Evolutionary conservation across 306 rosid genomes (phyloP), one percentile per base, ranked within the genome.

Genomic region (Glycine latifolia): DNA sequence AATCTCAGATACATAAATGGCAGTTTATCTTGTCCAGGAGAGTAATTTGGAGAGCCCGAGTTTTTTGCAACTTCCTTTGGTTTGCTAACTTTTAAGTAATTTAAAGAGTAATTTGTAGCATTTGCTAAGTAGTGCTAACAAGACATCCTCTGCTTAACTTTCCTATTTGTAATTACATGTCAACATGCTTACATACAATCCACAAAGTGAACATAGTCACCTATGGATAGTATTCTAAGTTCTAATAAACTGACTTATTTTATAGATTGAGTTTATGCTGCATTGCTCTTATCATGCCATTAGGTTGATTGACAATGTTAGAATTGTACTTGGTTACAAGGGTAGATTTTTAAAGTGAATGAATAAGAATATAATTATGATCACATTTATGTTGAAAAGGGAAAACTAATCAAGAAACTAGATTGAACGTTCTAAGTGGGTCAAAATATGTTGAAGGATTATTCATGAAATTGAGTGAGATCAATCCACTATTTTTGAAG

Each of bases 1-100:
- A 67, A 83, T 15, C 49, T 82, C 14, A 17, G 14, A 67, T 70
- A 35, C 26, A 16, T 16, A 81, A 46, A 46, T 67, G n/a, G 16
- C 44, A 66, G 7, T 39, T 67, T 56, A 62, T 65, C 72, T 58
- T 74, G 63, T 39, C 52, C 37, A 53, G 10, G 46, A 39, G 71
- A 62, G 12, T 48, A 58, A 39, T 62, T 8, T 12, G 61, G 49
- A 33, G 61, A 33, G 16, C 26, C 7, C 15, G 17, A 46, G 20
- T 46, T 35, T 47, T 37, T 2, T 7, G 14, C 9, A 9, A 63
- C 52, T 44, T 58, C 10, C 7, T 54, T 31, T 66, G 13, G 31
- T 14, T 41, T 41, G 71, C 71, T 14, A 67, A 43, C 53, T 67
- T 26, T 41, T n/a, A 41, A 41, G 72, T 14, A 39, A 33, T 72